phyloP scores from a whole-genome alignment of 2,329 filamentous ascomycete genomes.

The Neonectria neomacrospora region DNA sequence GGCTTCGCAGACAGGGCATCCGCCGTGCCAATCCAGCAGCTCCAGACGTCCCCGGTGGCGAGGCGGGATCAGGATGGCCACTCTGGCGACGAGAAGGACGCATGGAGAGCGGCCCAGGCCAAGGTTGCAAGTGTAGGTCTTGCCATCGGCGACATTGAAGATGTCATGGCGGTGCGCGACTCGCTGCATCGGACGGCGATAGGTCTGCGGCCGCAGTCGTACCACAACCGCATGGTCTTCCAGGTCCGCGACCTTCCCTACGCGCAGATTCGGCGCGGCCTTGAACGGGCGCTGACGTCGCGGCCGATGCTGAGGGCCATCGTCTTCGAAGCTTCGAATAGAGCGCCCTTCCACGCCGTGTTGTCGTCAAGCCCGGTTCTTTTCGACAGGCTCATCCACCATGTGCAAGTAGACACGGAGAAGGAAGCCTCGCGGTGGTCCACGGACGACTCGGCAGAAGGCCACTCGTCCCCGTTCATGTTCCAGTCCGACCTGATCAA shows the following conservation, averaged over 20 bases:
- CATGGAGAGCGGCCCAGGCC: conserved; percentile 21
- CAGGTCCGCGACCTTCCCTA: conserved; percentile 34
- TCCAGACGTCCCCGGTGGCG: not conserved
- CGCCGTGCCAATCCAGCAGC: not conserved
- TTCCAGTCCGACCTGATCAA: conserved; percentile 44
- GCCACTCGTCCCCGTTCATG: conserved; percentile 45
- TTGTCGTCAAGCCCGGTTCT: conserved; percentile 36
- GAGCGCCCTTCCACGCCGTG: conserved; percentile 45
- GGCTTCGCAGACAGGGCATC: not conserved
- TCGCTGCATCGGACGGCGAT: conserved; percentile 45
- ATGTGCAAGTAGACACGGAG: conserved; percentile 36
- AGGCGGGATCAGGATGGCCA: not conserved
- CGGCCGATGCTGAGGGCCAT: conserved; percentile 47
- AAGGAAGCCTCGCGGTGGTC: conserved; percentile 35
- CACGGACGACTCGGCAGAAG: conserved; percentile 32
- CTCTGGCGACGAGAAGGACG: conserved; percentile 16
- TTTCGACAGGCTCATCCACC: conserved; percentile 42
- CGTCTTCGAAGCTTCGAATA: conserved; percentile 34
- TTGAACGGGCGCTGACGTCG: conserved; percentile 43
- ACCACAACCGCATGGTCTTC: conserved; percentile 49
- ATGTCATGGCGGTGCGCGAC: conserved; percentile 46
- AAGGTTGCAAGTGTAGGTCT: conserved; percentile 34
- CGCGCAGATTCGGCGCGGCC: conserved; percentile 41
- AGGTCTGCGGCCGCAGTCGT: conserved; percentile 50
- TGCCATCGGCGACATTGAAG: conserved; percentile 39